Conservation (phyloP, 1,139 yeast genomes). For the Lodderomyces theae region DNA sequence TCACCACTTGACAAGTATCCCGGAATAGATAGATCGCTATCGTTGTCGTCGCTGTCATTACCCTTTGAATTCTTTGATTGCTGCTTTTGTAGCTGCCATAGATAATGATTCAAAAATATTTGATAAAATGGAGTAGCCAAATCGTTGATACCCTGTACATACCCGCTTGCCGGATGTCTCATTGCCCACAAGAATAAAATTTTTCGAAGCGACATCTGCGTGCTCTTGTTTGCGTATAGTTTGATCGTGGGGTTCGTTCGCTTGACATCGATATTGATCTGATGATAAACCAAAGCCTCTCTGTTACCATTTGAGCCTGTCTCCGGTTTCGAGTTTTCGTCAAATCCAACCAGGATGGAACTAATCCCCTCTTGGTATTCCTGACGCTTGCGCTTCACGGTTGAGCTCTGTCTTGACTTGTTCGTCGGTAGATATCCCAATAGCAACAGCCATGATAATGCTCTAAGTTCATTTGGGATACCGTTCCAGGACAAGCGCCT, state of each 20-base stretch:
- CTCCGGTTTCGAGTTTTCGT: slow-evolving; percentile 24
- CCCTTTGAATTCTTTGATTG: slow-evolving; percentile 11
- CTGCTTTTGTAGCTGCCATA: slow-evolving; percentile 43
- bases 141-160: slow-evolving; percentile 98
- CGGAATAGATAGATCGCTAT: slow-evolving; percentile 35
- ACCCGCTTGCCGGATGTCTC: slow-evolving; percentile 96
- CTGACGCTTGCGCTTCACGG: slow-evolving; percentile 75
- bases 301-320: slow-evolving; percentile 23
- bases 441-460: slow-evolving; percentile 84
- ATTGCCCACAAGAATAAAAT: slow-evolving; percentile 93
- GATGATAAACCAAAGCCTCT: slow-evolving; percentile 90
- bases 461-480: slow-evolving; percentile 76
- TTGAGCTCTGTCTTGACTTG: slow-evolving; percentile 65
- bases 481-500: slow-evolving; percentile 92
- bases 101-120: slow-evolving; percentile 72
- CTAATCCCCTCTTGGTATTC: slow-evolving; percentile 76
- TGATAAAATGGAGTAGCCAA: slow-evolving; percentile 92
- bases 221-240: slow-evolving; percentile 64
- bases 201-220: slow-evolving; percentile 77
- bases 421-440: slow-evolving; percentile 91
- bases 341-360: slow-evolving; percentile 44
- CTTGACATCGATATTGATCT: slow-evolving; percentile 91
- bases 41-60: slow-evolving; percentile 23
- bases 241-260: slow-evolving; percentile 86
- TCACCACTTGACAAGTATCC: slow-evolving; percentile 23